Evolutionary conservation across 768 basidiomycete genomes (phyloP).

Genomic region (Suillus subalutaceus): DNA sequence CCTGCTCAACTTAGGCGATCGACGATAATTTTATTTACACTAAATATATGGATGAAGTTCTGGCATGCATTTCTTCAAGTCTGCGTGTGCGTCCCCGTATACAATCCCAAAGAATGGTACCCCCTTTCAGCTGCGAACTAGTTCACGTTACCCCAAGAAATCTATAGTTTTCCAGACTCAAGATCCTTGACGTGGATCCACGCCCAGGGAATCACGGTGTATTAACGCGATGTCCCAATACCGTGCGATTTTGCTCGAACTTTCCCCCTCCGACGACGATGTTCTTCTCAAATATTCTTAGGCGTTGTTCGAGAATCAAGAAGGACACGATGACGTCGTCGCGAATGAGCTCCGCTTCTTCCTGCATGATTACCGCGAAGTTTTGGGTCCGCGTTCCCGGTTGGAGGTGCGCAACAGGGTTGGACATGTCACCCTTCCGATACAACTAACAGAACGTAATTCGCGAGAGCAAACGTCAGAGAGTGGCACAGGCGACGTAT

Average conservation of each 20-base stretch:
- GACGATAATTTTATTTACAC: background rate
- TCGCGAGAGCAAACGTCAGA: background rate
- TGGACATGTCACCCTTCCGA: constrained; percentile 7
- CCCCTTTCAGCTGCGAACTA: background rate
- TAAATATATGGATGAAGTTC: background rate
- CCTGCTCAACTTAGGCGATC: constrained; percentile 9
- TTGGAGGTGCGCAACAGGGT: constrained; percentile 17
- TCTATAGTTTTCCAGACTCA: background rate
- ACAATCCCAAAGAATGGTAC: background rate
- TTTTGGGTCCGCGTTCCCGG: constrained; percentile 9
- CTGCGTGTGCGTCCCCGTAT: background rate
- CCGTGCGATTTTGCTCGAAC: constrained; percentile 17
- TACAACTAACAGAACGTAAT: constrained; percentile 15
- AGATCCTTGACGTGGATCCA: background rate
- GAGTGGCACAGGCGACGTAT: background rate
- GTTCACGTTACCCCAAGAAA: background rate
- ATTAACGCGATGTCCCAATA: constrained; percentile 13
- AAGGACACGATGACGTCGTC: constrained; percentile 19
- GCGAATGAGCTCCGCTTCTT: constrained; percentile 10
- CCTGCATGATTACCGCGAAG: constrained; percentile 16
- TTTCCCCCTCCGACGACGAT: constrained; percentile 15
- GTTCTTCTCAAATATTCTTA: constrained; percentile 16
- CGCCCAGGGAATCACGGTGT: background rate
- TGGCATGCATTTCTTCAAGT: background rate
- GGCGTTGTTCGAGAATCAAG: constrained; percentile 21